Conservation (phyloP, 768 basidiomycete genomes). For the Lentinula raphanica region DNA sequence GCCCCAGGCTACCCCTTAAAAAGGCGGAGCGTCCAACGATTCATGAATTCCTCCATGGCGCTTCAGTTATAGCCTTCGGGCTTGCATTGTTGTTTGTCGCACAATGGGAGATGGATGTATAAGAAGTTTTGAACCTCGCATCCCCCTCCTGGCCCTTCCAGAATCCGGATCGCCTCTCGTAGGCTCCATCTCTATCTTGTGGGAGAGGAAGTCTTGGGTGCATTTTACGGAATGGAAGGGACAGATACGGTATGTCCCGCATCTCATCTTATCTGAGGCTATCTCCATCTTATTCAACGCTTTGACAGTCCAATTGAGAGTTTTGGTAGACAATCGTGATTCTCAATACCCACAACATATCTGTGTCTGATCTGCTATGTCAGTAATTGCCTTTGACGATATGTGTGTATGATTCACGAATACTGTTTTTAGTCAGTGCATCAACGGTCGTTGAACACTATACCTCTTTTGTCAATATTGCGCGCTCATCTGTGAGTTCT, state of each 20-base stretch:
- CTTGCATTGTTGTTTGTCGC: not conserved
- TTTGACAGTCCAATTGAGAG: conserved; percentile 4
- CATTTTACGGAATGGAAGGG: conserved; percentile 15
- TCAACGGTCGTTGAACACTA: too few relatives aligned
- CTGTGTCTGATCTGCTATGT: conserved; percentile 22
- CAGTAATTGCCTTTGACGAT: not conserved
- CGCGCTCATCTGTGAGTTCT: too few relatives aligned
- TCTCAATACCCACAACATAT: conserved; percentile 22
- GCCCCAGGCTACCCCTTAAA: not conserved
- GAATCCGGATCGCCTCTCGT: conserved; percentile 18
- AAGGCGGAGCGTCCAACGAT: not conserved
- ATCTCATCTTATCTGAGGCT: too few relatives aligned
- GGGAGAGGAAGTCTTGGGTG: conserved; percentile 13
- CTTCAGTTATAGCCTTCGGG: not conserved
- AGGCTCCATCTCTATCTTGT: conserved; percentile 16
- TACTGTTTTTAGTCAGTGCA: conserved; percentile 16
- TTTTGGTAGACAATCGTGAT: conserved; percentile 16
- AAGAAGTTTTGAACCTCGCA: not conserved
- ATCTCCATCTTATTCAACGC: not conserved
- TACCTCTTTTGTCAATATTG: too few relatives aligned
- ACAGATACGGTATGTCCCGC: conserved; percentile 10
- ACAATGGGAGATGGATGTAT: not conserved
- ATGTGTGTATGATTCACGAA: not conserved
- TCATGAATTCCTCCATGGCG: not conserved
- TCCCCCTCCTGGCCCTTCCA: conserved; percentile 20